Base-by-base conservation (phyloP, 2,329 filamentous ascomycete species). In the Teratosphaeria viscida region DNA sequence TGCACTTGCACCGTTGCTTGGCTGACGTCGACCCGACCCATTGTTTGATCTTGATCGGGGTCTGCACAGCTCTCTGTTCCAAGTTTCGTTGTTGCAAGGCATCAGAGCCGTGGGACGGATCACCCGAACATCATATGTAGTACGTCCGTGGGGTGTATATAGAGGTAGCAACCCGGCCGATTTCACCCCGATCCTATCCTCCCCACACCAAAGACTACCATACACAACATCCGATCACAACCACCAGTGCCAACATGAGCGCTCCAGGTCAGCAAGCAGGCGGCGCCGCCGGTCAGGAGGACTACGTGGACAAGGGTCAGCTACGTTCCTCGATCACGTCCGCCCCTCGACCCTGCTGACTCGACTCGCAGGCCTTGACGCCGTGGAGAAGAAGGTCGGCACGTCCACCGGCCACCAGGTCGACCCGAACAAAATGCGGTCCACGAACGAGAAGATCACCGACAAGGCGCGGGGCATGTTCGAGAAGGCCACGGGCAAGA, bases 381-480 rank as follows among this genome's bases (percentile, higher is more conserved):
- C 62, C 35, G 59, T 63, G 34, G 65, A 67, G 63, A 65, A 65
- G 60, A 64, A 64, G 58, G 35, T 63, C 49, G 65, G 65, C 47
- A 16, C 56, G 43, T 26, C 43, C 35, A 62, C 59, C 14, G 66
- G 66, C 32, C 65, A 68, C 59, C 52, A 60, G 19, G 52, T 67
- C 29, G 65, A 70, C 57, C 63, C 68, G 26, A 60, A 52, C 54
- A 68, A 70, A 63, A 63, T 67, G 54, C 60, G 69, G 43, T 59
- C 58, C 16, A 64, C 64, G 54, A 71, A 71, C 62, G 69, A 71
- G 66, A 71, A 71, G 66, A 62, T 71, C 59, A 70, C 68, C 58
- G 70, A 72, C 56, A 69, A 67, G 59, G 61, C 65, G 16, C 64
- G 70, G 43, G 63, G 59, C 27, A 65, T 67, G 54, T 67, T 71